phyloP scores from a whole-genome alignment of 352 stramenopile species.

The Globisporangium ultimum region DNA sequence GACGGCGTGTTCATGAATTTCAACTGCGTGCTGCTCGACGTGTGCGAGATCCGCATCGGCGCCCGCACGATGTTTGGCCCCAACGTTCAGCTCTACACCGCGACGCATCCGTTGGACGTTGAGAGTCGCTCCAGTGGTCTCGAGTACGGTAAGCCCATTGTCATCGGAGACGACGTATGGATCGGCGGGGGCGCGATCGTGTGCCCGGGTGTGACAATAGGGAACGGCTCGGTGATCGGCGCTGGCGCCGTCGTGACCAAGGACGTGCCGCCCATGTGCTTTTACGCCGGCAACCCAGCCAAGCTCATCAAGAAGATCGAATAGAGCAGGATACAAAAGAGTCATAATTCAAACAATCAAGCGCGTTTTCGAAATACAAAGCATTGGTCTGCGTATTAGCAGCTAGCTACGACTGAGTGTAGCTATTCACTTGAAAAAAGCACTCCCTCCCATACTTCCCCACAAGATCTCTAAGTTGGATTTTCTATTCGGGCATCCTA shows the following conservation, averaged over 20 bases:
- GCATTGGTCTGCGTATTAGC: too few species aligned
- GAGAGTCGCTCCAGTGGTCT: conserved; percentile 29
- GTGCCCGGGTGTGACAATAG: conserved; percentile 65
- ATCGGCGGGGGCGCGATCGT: conserved; percentile 79
- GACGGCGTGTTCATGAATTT: conserved; percentile 88
- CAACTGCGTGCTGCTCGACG: conserved; percentile 84
- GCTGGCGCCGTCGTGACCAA: conserved; percentile 82
- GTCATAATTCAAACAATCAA: not conserved
- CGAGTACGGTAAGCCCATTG: conserved; percentile 67
- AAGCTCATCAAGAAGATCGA: conserved; percentile 72
- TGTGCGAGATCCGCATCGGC: conserved; percentile 74
- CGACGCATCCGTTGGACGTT: conserved; percentile 68
- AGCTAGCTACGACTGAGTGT: too few species aligned
- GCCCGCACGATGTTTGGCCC: conserved; percentile 70
- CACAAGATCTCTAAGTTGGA: not conserved
- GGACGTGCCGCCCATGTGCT: conserved; percentile 51
- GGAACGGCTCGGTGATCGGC: conserved; percentile 52
- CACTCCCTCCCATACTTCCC: too few species aligned
- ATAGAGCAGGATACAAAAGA: not conserved
- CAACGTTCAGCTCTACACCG: conserved; percentile 76
- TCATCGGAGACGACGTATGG: conserved; percentile 83
- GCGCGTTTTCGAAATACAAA: not conserved
- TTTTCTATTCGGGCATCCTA: not conserved
- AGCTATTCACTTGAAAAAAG: too few species aligned
- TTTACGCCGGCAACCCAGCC: conserved; percentile 72